Base-by-base conservation (phyloP, 2,329 filamentous ascomycete genomes). In the Penicillium sp. region DNA sequence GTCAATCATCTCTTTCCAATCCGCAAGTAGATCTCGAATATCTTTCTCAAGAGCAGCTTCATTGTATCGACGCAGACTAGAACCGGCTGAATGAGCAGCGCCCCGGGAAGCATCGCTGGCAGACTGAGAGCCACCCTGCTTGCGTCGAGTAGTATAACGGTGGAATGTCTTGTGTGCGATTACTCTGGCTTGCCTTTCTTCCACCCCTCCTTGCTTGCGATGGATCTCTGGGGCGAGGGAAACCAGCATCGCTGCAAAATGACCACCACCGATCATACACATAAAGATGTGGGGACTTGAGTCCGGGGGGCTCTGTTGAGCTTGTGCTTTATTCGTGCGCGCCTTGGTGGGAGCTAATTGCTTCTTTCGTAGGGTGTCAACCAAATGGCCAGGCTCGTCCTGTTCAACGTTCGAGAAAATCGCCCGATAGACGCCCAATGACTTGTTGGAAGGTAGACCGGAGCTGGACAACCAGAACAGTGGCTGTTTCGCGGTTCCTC, bases 111-210 rank as follows among this genome's bases (percentile, higher is more conserved):
- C 89, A 70, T 99, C 94, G 69, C 91, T 97, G 23, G 93, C 88
- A 3, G 92, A 95, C 70, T 99, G 94, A 9, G 91, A 87, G 34
- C 95, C 94, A 78, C 94, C 94, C 71, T 99, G 94, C 71, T 99
- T 99, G 60, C 94, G 84, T 59, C 94, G 83, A 5, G 94, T 99
- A 0, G 95, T 99, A 68, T 99, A 99, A 51, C 94, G 84, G 71
- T 99, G 95, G 71, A 97, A 99, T 0, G 93, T 97, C 77, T 99
- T 99, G 74, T 97, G 93, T 0, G 91, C 93, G 37, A 97, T 81
- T 0, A 97, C 90, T 0, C 88, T 88, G 5, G 93, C 91, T 65
- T 96, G 89, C 46, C 90, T 83, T 59, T 95, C 91, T 67, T 96
- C 83, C 1, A 88, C 80, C 0, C 89, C 88, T 13, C 81, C 76